Percentiles rank a stretch among this genome's conserved stretches.
Conservation (phyloP, 2,329 filamentous ascomycete genomes). For the Gnomoniopsis smithogilvyi region DNA sequence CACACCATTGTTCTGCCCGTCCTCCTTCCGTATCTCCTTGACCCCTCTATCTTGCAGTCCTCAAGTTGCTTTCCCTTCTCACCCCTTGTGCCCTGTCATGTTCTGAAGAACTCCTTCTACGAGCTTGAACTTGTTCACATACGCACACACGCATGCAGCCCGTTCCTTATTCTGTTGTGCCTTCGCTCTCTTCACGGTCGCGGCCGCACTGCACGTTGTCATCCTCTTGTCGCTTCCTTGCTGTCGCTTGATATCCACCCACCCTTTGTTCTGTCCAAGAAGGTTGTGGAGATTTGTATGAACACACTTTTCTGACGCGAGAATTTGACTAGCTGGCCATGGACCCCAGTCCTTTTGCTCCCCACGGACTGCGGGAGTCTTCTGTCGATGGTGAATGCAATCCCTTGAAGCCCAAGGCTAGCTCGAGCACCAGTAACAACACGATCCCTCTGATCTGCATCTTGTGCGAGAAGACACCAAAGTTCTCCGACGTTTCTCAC, state of each 20-base stretch:
- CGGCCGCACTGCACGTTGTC: conserved; percentile 18
- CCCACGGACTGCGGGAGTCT: not conserved
- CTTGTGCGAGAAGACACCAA: conserved; percentile 76
- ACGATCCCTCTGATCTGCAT: conserved; percentile 71
- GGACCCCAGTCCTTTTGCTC: not conserved
- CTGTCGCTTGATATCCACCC: not conserved
- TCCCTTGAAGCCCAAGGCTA: not conserved
- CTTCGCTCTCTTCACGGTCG: conserved; percentile 27
- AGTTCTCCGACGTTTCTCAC: conserved; percentile 88
- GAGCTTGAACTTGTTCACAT: conserved; percentile 3
- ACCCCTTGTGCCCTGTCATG: not conserved
- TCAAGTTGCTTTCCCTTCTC: not conserved
- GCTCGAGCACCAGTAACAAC: not conserved
- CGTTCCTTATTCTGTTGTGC: conserved; percentile 17
- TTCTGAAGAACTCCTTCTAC: not conserved
- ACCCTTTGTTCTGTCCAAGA: not conserved
- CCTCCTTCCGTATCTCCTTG: not conserved
- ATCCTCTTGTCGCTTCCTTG: conserved; percentile 26
- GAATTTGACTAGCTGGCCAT: conserved; percentile 1
- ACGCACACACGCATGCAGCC: not conserved
- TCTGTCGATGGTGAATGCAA: not conserved
- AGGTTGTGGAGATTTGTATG: not conserved
- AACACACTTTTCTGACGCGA: not conserved
- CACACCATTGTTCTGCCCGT: not conserved
- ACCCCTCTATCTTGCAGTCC: not conserved